Percentiles rank a stretch among this genome's conserved stretches.
Conservation (phyloP, 495 filamentous ascomycete species). For the Hypoxylon intermedium region DNA sequence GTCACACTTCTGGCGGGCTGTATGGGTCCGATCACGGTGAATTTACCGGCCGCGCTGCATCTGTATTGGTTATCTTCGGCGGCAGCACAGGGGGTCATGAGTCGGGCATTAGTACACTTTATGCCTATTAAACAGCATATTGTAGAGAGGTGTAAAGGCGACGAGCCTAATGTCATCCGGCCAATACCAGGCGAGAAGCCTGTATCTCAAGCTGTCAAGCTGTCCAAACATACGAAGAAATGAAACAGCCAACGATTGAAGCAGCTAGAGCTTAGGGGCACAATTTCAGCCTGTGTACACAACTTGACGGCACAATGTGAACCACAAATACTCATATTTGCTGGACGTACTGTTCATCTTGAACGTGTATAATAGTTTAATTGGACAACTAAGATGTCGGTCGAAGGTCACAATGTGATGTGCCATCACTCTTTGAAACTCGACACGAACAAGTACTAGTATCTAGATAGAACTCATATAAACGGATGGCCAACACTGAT, state of each 20-base stretch:
- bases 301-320: too few species aligned
- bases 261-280: too few species aligned
- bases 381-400: too few species aligned
- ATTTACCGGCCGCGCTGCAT: conserved; percentile 68
- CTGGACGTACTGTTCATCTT: too few species aligned
- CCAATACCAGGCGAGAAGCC: conserved; percentile 26
- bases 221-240: neutral
- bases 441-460: too few species aligned
- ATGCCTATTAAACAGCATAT: conserved; percentile 38
- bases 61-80: conserved; percentile 73
- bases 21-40: conserved; percentile 56
- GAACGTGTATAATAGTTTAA: too few species aligned
- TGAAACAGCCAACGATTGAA: neutral
- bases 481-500: conserved; percentile 4
- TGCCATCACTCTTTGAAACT: too few species aligned
- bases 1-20: conserved; percentile 48
- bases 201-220: neutral
- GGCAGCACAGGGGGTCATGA: conserved; percentile 18
- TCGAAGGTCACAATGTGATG: too few species aligned
- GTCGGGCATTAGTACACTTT: conserved; percentile 14
- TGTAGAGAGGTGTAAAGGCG: conserved; percentile 29
- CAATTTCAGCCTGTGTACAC: too few species aligned
- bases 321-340: too few species aligned
- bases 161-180: conserved; percentile 25
- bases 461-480: too few species aligned